Evolutionary conservation across 2,329 filamentous ascomycete genomes (phyloP).

Genomic region (Volutella citrinella): DNA sequence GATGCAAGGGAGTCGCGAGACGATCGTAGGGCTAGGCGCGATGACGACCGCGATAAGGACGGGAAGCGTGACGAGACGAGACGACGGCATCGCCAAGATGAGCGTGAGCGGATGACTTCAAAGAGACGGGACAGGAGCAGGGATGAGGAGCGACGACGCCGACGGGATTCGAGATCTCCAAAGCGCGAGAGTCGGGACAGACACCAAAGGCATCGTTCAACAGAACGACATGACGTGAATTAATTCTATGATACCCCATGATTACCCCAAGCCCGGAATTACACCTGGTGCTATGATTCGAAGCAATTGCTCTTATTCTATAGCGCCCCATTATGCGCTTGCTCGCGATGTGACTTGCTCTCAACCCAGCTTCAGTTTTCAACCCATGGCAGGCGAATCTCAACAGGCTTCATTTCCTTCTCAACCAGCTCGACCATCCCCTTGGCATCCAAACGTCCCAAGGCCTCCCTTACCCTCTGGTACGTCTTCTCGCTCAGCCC

Average conservation of each 20-base stretch:
- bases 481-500: slow-evolving; percentile 59
- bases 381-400: slow-evolving; percentile 51
- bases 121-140: slow-evolving; percentile 6
- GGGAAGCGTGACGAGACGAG: slow-evolving; percentile 9
- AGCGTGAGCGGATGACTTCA: slow-evolving; percentile 6
- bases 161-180: slow-evolving; percentile 15
- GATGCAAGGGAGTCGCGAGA: slow-evolving; percentile 6
- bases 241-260: slow-evolving; percentile 15
- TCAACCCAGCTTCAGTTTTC: slow-evolving; percentile 17
- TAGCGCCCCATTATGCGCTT: no score
- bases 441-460: slow-evolving; percentile 47
- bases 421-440: slow-evolving; percentile 51
- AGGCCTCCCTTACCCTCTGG: slow-evolving; percentile 50
- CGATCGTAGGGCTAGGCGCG: slow-evolving; percentile 13
- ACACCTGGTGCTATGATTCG: no score
- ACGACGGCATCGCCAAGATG: slow-evolving; percentile 9
- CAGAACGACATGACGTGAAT: slow-evolving; percentile 9
- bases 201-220: slow-evolving; percentile 8
- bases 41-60: slow-evolving; percentile 9
- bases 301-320: no score
- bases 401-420: slow-evolving; percentile 48
- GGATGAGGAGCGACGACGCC: slow-evolving; percentile 11
- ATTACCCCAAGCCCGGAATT: no score
- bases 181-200: slow-evolving; percentile 9
- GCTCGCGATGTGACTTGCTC: no score